Conservation (phyloP, 1,139 yeast species). For the Sugiyamaella grinbergsii region DNA sequence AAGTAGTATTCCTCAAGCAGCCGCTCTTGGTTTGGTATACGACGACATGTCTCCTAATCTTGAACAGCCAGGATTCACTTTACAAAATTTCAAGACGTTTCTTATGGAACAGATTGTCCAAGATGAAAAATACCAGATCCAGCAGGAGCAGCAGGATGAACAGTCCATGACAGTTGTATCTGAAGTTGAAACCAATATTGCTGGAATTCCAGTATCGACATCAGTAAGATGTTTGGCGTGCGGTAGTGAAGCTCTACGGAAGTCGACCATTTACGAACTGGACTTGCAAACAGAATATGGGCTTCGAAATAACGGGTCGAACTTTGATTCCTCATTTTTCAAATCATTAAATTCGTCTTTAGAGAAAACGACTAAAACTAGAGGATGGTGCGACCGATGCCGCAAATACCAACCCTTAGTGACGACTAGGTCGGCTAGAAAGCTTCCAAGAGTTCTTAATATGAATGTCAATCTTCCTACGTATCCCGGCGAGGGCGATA, state of each 20-base stretch:
- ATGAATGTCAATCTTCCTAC: conserved; percentile 37
- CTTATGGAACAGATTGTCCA: conserved; percentile 52
- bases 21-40: conserved; percentile 54
- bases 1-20: conserved; percentile 47
- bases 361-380: conserved; percentile 51
- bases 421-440: conserved; percentile 44
- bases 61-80: conserved; percentile 34
- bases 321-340: conserved; percentile 33
- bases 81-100: conserved; percentile 62
- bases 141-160: not conserved
- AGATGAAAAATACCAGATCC: conserved; percentile 44
- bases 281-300: conserved; percentile 22
- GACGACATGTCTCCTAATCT: conserved; percentile 40
- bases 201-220: conserved; percentile 25
- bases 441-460: conserved; percentile 67
- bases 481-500: conserved; percentile 17
- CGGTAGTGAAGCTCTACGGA: conserved; percentile 26
- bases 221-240: conserved; percentile 28
- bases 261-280: conserved; percentile 19
- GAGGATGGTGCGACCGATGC: conserved; percentile 56
- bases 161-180: not conserved
- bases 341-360: conserved; percentile 62
- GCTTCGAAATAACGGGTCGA: conserved; percentile 4
- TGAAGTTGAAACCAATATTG: conserved; percentile 17
- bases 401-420: conserved; percentile 51